These are phyloP conservation scores for Hericium coralloides DNA, from an alignment of 768 basidiomycete genomes.

Conservation along the genomic window DNA sequence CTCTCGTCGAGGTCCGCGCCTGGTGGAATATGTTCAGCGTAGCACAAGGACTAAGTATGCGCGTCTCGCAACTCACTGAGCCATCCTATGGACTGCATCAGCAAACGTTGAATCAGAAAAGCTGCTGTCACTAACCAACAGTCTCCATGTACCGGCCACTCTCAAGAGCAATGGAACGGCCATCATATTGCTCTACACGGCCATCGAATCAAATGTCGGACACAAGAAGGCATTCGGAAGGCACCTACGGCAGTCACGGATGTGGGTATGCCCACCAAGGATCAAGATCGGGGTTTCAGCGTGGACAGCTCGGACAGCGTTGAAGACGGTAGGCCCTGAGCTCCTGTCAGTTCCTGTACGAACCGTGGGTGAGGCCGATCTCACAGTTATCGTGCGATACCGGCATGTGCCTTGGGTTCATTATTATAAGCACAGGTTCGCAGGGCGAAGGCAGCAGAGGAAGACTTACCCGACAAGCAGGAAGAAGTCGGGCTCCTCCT, in stretches of 20 bases:
- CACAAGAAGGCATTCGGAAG: not conserved
- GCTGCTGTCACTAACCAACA: constrained; percentile 41
- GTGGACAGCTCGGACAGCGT: constrained; percentile 67
- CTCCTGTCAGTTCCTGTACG: not conserved
- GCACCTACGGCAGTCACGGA: constrained; percentile 53
- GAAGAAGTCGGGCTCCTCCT: constrained; percentile 78
- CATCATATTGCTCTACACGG: constrained; percentile 50
- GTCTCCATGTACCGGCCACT: constrained; percentile 93
- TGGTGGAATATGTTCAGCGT: constrained; percentile 10
- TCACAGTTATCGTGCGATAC: constrained; percentile 58
- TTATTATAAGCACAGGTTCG: not conserved
- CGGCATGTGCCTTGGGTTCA: constrained; percentile 66
- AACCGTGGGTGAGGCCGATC: constrained; percentile 10
- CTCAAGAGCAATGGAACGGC: constrained; percentile 70
- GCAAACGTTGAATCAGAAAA: constrained; percentile 31
- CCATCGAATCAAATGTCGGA: not conserved
- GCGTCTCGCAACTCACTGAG: not conserved
- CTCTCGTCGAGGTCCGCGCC: constrained; percentile 39
- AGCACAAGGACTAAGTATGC: not conserved
- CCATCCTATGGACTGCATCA: constrained; percentile 30
- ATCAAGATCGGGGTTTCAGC: constrained; percentile 72
- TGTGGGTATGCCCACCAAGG: constrained; percentile 76
- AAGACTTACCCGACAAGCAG: constrained; percentile 52
- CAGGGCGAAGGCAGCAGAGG: not conserved
- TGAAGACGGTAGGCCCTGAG: constrained; percentile 62